phyloP scores from a whole-genome alignment of 768 basidiomycete genomes.

The Termitomyces sp. region DNA sequence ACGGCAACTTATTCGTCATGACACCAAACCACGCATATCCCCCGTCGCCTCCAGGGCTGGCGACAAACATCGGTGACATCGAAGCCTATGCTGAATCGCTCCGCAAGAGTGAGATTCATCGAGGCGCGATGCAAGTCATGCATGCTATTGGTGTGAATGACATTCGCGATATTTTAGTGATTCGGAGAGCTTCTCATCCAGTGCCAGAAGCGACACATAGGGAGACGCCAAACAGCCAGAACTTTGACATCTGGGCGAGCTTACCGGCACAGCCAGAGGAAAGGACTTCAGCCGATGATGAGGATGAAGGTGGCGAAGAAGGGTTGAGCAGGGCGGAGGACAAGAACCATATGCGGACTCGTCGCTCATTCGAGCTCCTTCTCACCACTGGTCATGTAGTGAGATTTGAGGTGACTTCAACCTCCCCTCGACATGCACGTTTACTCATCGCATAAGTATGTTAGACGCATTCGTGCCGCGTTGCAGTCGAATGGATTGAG shows the following conservation, averaged over 20 bases:
- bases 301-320: conserved; percentile 66
- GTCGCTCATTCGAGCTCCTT: conserved; percentile 76
- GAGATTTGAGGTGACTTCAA: conserved; percentile 69
- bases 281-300: conserved; percentile 48
- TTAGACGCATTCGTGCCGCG: conserved; percentile 61
- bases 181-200: conserved; percentile 62
- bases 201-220: conserved; percentile 36
- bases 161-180: conserved; percentile 61
- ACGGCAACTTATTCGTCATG: conserved; percentile 69
- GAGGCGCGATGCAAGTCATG: conserved; percentile 65
- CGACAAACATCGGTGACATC: conserved; percentile 24
- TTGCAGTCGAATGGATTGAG: conserved; percentile 85
- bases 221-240: conserved; percentile 26
- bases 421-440: not conserved
- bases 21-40: conserved; percentile 54
- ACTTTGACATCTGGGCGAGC: conserved; percentile 33
- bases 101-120: conserved; percentile 51
- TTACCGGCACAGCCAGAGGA: conserved; percentile 38
- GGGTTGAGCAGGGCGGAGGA: conserved; percentile 42
- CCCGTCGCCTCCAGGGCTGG: conserved; percentile 65
- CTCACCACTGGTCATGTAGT: conserved; percentile 66
- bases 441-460: not conserved
- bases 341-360: conserved; percentile 48
- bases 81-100: conserved; percentile 35
- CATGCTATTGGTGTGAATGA: conserved; percentile 70